Evolutionary conservation across 2,329 filamentous ascomycete genomes (phyloP), one percentile per base, ranked within the genome.

Genomic region (Leptographium procerum): DNA sequence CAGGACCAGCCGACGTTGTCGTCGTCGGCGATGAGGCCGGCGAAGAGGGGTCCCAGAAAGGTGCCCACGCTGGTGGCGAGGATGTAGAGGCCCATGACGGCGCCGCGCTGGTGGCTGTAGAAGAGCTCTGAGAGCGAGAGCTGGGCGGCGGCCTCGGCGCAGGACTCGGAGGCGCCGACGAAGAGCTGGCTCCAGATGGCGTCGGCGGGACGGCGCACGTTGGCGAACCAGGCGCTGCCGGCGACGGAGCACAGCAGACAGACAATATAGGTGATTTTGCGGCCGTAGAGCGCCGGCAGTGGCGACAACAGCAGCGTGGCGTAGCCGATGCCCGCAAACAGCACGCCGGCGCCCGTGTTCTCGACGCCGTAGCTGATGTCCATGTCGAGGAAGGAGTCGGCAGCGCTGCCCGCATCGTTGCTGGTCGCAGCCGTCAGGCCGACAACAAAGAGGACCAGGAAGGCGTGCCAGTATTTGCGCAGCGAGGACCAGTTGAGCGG

Each of bases 251-350:
- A 85, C 55, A 86, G 77, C 34, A 78, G 76, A 0, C 82, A 82
- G 69, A 83, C 80, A 2, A 81, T 76, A 0, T 80, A 84, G 70
- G 86, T 82, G 52, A 80, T 72, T 10, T 69, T 65, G 16, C 69
- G 66, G 14, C 70, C 70, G 48, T 68, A 67, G 19, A 67, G 26
- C 53, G 69, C 68, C 29, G 66, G 65, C 7, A 64, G 62, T 13
- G 69, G 69, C 10, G 70, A 67, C 40, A 70, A 65, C 55, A 70
- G 56, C 48, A 71, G 67, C 59, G 70, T 70, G 28, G 67, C 64
- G 59, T 69, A 71, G 8, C 69, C 69, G 6, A 70, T 65, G 19
- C 64, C 68, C 40, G 68, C 68, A 60, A 70, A 69, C 16, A 72
- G 64, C 61, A 70, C 54, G 68, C 67, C 51, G 70, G 65, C 19